phyloP scores from a whole-genome alignment of 2,329 filamentous ascomycete genomes.

The Fusarium begoniae region DNA sequence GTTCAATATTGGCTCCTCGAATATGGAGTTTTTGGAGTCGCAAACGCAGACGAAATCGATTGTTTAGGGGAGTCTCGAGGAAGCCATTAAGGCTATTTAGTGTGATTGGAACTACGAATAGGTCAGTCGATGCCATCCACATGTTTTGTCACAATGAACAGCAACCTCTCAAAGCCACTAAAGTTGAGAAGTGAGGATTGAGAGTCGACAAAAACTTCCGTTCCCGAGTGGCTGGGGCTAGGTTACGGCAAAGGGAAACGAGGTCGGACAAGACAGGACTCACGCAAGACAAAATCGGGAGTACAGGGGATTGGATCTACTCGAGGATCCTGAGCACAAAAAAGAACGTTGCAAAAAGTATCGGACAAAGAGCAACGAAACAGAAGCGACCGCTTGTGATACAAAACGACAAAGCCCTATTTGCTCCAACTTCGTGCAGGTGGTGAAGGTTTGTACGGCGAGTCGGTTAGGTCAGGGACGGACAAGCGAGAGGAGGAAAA shows the following conservation, averaged over 20 bases:
- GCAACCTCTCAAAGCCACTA: neutral
- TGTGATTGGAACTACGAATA: constrained; percentile 20
- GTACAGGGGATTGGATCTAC: constrained; percentile 36
- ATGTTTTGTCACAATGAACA: neutral
- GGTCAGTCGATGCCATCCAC: constrained; percentile 24
- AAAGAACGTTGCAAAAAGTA: constrained; percentile 31
- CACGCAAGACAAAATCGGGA: constrained; percentile 38
- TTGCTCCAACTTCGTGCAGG: neutral
- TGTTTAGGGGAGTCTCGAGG: constrained; percentile 41
- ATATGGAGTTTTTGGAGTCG: constrained; percentile 16
- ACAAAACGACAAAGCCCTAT: constrained; percentile 19
- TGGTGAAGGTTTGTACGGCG: constrained; percentile 20
- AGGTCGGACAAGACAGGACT: constrained; percentile 36
- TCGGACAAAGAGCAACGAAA: constrained; percentile 29
- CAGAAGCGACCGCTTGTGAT: constrained; percentile 16
- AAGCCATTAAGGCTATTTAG: constrained; percentile 44
- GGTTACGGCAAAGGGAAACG: constrained; percentile 17
- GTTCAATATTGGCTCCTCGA: constrained; percentile 11
- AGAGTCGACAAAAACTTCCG: constrained; percentile 1
- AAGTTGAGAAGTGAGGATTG: neutral
- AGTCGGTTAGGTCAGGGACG: neutral
- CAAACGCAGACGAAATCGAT: constrained; percentile 31
- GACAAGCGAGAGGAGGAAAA: constrained; percentile 4
- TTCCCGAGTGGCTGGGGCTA: constrained; percentile 27
- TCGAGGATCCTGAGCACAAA: constrained; percentile 40